phyloP scores from a whole-genome alignment of 768 basidiomycete genomes.

The Lentinula sp. region DNA sequence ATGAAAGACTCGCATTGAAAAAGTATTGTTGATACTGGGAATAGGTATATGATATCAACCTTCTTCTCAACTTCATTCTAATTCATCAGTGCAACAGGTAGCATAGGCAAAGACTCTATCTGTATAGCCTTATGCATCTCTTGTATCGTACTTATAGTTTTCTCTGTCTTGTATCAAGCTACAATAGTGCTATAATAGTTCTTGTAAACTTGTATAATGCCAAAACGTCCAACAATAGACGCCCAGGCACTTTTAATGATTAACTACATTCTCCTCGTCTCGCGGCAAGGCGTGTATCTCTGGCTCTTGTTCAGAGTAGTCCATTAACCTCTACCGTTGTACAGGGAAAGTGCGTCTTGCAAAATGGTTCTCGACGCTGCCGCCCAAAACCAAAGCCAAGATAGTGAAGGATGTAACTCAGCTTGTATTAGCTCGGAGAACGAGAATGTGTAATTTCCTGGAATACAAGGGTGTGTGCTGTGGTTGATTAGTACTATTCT shows the following conservation, averaged over 20 bases:
- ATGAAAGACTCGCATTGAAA: conserved; percentile 34
- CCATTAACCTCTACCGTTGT: conserved; percentile 1
- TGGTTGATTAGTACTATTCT: conserved; percentile 23
- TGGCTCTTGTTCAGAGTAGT: not conserved
- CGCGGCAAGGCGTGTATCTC: conserved; percentile 69
- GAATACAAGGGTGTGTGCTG: conserved; percentile 84
- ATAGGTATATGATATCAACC: not conserved
- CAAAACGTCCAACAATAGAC: not conserved
- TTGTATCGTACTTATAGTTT: not conserved
- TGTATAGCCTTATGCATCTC: not conserved
- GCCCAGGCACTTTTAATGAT: conserved; percentile 44
- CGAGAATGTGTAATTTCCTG: conserved; percentile 92
- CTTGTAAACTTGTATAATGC: too few species aligned
- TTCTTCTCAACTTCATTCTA: not conserved
- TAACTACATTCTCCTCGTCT: conserved; percentile 90
- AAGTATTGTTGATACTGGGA: conserved; percentile 7
- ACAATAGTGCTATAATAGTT: too few species aligned
- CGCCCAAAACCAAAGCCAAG: conserved; percentile 77
- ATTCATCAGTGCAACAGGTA: not conserved
- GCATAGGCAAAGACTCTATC: not conserved
- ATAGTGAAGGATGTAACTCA: conserved; percentile 96
- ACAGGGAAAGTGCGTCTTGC: conserved; percentile 88
- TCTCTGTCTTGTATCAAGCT: not conserved
- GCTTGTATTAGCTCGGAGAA: conserved; percentile 80
- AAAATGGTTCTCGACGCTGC: conserved; percentile 92